Conservation (phyloP, 495 filamentous ascomycete species). For the Physcia stellaris region DNA sequence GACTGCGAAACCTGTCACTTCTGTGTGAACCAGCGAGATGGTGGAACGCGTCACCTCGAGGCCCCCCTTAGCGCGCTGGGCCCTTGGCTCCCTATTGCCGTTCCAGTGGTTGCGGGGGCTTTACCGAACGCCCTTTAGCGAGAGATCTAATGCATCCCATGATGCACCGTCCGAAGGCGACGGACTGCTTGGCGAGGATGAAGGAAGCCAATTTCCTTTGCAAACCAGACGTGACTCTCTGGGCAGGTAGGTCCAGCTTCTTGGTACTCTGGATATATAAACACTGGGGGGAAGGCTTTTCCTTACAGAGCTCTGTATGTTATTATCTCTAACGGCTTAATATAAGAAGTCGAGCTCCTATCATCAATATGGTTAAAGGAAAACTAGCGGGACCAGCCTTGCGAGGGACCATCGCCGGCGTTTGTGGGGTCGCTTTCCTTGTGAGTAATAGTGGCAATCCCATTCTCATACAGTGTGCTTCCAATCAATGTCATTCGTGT, state of each 20-base stretch:
- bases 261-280: neutral
- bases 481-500: neutral
- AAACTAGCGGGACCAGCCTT: conserved; percentile 4
- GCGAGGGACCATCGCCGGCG: conserved; percentile 9
- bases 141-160: too few species aligned
- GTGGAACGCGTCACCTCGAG: too few species aligned
- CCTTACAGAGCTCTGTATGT: neutral
- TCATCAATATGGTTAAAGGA: neutral
- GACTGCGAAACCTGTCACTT: too few species aligned
- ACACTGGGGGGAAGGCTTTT: neutral
- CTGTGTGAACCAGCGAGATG: too few species aligned
- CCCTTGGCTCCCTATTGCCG: conserved; percentile 1
- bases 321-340: neutral
- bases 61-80: neutral
- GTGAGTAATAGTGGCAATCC: conserved; percentile 1
- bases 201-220: too few species aligned
- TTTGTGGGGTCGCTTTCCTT: conserved; percentile 12
- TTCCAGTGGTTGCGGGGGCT: neutral
- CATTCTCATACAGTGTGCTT: neutral
- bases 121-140: neutral
- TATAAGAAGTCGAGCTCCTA: neutral
- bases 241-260: neutral
- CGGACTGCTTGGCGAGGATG: too few species aligned
- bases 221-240: too few species aligned
- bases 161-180: too few species aligned